Conservation (phyloP, 1,284 basidiomycete species). For the Afroboletus lepidellus region DNA sequence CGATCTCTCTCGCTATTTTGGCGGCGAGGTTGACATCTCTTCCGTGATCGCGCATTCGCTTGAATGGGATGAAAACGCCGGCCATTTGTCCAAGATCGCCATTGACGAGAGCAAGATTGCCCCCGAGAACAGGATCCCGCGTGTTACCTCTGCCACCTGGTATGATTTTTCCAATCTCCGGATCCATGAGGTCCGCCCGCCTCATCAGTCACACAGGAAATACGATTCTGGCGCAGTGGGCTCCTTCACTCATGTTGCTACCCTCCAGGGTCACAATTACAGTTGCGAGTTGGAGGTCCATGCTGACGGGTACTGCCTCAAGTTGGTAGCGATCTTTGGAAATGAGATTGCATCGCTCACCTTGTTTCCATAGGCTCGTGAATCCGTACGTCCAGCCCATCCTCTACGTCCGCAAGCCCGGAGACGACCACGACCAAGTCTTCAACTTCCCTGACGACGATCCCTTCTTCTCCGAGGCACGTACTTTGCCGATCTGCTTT, state of each 20-base stretch:
- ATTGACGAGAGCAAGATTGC: slow-evolving; percentile 80
- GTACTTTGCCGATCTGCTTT: slow-evolving; percentile 1
- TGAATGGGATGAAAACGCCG: slow-evolving; percentile 90
- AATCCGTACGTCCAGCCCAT: slow-evolving; percentile 86
- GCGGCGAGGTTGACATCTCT: slow-evolving; percentile 90
- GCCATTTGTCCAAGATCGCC: slow-evolving; percentile 76
- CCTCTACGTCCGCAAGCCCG: slow-evolving; percentile 81
- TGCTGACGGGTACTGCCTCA: slow-evolving; percentile 84
- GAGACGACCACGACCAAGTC: slow-evolving; percentile 80
- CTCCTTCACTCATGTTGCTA: slow-evolving; percentile 83
- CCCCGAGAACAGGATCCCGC: slow-evolving; percentile 78
- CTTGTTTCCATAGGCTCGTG: slow-evolving; percentile 57
- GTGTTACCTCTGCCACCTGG: slow-evolving; percentile 80
- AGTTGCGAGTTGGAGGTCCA: slow-evolving; percentile 91
- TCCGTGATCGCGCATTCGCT: slow-evolving; percentile 85
- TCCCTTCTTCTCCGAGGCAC: slow-evolving; percentile 83
- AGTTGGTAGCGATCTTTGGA: slow-evolving; percentile 43
- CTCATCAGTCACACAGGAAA: slow-evolving; percentile 57
- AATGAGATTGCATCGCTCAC: slow-evolving; percentile 11
- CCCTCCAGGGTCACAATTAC: slow-evolving; percentile 88
- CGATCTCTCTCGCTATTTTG: slow-evolving; percentile 95
- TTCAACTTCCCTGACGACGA: slow-evolving; percentile 82
- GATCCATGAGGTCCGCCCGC: slow-evolving; percentile 17
- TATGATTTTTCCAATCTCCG: slow-evolving; percentile 34
- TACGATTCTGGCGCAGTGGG: slow-evolving; percentile 92